Evolutionary conservation across 768 basidiomycete species (phyloP), one percentile per base, ranked within the genome.

Genomic region (Leccinum olivaceopallidum): DNA sequence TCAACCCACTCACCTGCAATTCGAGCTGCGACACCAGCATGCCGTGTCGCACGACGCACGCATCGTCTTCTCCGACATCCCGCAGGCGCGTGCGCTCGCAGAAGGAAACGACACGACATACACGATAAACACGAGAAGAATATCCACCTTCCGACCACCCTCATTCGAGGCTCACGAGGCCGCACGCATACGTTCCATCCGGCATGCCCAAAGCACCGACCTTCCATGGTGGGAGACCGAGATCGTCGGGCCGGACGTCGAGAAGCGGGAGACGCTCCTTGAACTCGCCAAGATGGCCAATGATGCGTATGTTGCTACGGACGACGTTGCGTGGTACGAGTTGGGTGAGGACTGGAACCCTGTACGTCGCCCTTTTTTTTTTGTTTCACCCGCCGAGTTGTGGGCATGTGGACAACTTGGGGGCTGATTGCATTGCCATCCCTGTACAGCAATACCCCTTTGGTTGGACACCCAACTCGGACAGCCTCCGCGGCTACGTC

Each of bases 201-300:
- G 68, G 48, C 77, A 78, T 62, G 79, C 78, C 6, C 80, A 86
- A 58, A 83, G 77, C 59, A 71, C 78, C 53, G 64, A 64, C 44
- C 66, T 85, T 32, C 73, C 74, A 7, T 98, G 95, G 95, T 83
- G 88, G 9, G 88, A 90, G 68, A 84, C 87, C 6, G 88, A 90
- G 60, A 77, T 93, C 1, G 57, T 77, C 3, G 90, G 79, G 0
- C 96, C 96, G 3, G 87, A 98, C 73, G 82, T 92, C 22, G 85
- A 87, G 67, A 85, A 83, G 55, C 80, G 92, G 48, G 84, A 88
- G 62, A 90, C 92, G 2, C 76, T 98, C 32, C 79, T 91, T 36
- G 78, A 85, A 60, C 81, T 99, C 52, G 96, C 95, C 10, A 97
- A 94, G 84, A 98, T 99, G 92, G 85, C 93, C 44, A 92, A 88